Percentiles rank a stretch among this genome's conserved stretches.
Evolutionary conservation across 192 early-diverging fungal species (phyloP).

Genomic region (Cetraspora pellucida): DNA sequence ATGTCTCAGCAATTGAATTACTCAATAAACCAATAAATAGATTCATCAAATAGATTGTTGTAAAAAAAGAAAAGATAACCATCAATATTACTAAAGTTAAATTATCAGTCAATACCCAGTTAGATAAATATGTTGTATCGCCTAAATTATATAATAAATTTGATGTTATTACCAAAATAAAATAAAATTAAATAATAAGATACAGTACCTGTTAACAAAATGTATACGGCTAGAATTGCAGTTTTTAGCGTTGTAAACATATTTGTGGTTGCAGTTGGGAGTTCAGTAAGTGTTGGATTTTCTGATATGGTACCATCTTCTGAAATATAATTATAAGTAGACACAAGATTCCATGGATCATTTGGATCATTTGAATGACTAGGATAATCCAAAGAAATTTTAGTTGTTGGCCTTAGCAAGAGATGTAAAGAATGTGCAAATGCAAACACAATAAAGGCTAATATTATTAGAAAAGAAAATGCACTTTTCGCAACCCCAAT

Average conservation of each 20-base stretch:
- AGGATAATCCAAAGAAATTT: background rate
- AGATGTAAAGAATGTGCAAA: conserved; percentile 8
- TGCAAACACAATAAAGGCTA: background rate
- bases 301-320: no score
- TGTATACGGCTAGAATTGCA: conserved; percentile 3
- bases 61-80: conserved; percentile 5
- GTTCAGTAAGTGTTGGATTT: background rate
- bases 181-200: background rate
- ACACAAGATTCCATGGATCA: conserved; percentile 10
- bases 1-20: background rate
- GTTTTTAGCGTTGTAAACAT: background rate
- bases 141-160: background rate
- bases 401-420: background rate
- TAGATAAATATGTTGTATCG: background rate
- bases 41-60: conserved; percentile 12
- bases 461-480: conserved; percentile 5
- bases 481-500: conserved; percentile 7
- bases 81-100: background rate
- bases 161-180: background rate
- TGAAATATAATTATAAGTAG: background rate
- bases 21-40: conserved; percentile 20
- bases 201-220: conserved; percentile 9
- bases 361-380: background rate
- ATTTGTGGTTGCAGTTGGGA: background rate
- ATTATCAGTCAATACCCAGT: background rate